Conservation (phyloP, 345 rosid genomes). For the Heritiera littoralis region DNA sequence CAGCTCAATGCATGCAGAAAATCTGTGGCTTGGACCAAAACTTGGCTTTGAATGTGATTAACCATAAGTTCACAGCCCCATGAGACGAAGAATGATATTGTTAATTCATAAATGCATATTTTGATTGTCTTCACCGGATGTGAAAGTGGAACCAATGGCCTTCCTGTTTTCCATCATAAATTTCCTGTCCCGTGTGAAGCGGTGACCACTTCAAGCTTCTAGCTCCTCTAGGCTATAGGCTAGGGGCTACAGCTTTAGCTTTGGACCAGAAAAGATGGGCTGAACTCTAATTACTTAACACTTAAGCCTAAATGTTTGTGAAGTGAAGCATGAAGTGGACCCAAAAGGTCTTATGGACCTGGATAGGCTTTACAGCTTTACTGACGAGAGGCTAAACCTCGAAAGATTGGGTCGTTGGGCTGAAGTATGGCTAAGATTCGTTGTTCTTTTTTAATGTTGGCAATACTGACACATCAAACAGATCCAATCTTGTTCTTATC, state of each 20-base stretch:
- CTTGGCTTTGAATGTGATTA: conserved; percentile 4
- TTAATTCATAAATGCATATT: not conserved
- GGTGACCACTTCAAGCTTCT: not conserved
- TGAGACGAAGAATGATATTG: not conserved
- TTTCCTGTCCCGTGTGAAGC: not conserved
- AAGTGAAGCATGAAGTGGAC: not conserved
- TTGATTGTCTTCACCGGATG: not conserved
- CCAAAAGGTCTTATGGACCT: not conserved
- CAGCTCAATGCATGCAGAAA: too few species aligned
- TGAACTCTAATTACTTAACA: not conserved
- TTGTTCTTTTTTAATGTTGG: not conserved
- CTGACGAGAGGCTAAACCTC: not conserved
- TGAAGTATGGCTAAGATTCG: not conserved
- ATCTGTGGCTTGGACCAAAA: not conserved
- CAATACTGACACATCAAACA: not conserved
- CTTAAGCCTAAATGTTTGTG: not conserved
- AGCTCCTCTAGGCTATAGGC: not conserved
- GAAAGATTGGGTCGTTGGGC: not conserved
- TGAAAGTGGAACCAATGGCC: not conserved
- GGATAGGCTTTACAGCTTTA: not conserved
- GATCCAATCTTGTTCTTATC: not conserved
- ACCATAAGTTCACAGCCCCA: not conserved
- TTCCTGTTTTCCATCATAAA: not conserved
- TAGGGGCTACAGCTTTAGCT: not conserved
- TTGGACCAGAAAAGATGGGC: not conserved